Evolutionary conservation across 2,329 filamentous ascomycete species (phyloP).

Genomic region (Ascochyta pisi): DNA sequence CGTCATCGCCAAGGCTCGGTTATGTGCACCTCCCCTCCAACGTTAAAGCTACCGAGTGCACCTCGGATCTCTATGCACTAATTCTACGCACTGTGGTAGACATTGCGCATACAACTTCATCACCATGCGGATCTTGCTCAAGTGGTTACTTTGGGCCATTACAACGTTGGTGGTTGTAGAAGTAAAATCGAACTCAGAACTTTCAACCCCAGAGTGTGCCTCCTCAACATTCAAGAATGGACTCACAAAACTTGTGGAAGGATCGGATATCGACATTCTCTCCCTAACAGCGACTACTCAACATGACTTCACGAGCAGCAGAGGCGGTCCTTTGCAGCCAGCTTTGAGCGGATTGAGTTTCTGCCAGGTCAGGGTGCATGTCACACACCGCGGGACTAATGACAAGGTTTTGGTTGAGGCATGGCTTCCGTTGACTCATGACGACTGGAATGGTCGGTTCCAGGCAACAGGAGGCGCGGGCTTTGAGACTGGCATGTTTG

Average conservation of each 20-base stretch:
- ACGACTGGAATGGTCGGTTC: constrained; percentile 44
- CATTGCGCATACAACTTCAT: neutral
- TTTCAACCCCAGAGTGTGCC: constrained; percentile 10
- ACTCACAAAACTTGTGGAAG: neutral
- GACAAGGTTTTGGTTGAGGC: constrained; percentile 36
- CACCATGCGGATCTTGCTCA: neutral
- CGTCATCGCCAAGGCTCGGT: constrained; percentile 5
- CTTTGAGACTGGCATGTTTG: constrained; percentile 39
- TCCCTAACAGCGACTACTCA: constrained; percentile 23
- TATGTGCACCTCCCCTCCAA: neutral
- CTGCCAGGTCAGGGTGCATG: constrained; percentile 32
- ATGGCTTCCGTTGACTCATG: constrained; percentile 38
- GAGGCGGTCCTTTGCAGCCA: constrained; percentile 12
- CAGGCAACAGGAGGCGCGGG: constrained; percentile 43
- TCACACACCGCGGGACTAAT: constrained; percentile 28
- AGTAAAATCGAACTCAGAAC: neutral
- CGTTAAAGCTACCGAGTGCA: too few relatives aligned
- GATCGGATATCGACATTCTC: constrained; percentile 17
- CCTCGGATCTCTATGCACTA: neutral
- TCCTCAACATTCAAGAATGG: constrained; percentile 13
- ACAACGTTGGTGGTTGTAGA: neutral
- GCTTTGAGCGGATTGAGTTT: constrained; percentile 25
- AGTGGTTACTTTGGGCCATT: neutral
- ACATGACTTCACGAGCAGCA: constrained; percentile 22
- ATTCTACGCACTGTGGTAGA: neutral